Evolutionary conservation across 768 basidiomycete species (phyloP), one percentile per base, ranked within the genome.

Genomic region (Pleurotus cornucopiae): DNA sequence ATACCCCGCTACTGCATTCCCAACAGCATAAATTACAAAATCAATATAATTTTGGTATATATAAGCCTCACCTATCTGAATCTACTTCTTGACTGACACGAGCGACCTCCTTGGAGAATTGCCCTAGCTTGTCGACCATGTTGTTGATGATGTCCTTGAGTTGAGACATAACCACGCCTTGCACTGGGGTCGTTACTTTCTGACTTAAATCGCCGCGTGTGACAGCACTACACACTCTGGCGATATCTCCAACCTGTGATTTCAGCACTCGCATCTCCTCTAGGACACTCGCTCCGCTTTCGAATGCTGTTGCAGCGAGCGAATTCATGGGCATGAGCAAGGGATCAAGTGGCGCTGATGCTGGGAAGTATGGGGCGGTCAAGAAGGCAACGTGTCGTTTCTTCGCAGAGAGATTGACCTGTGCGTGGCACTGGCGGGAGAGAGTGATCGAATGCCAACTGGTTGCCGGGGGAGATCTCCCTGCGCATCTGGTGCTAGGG

Each of bases 1-100:
- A 76, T 21, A 91, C 91, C 64, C 93, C 90, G 6, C 89, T 90
- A 46, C 91, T 91, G 49, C 93, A 75, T 81, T 90, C 89, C 2
- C 93, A 92, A 64, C 85, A 77, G 53, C 66, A 74, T 54, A 77
- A 79, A 59, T 80, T 65, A 63, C 43, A 26, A 18, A 49, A 44
- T 48, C 41, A 6, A 13, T 21, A 21, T 16, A 5, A 4, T 5
- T 14, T n/a, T 54, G 52, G 53, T 9, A 6, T 25, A 44, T 53
- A 12, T 43, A 57, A 41, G 13, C 66, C 71, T 45, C 54, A 83
- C 82, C 82, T 83, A 76, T 88, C 87, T 55, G 48, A 88, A 86
- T 71, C 30, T 7, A 34, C 30, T 34, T 11, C 30, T 34, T 34
- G 30, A 34, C 9, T 34, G 7, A 9, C 11, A 34, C 30, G 9